Evolutionary conservation across 305 asterid genomes (phyloP).

Genomic region (Rubia balearica): DNA sequence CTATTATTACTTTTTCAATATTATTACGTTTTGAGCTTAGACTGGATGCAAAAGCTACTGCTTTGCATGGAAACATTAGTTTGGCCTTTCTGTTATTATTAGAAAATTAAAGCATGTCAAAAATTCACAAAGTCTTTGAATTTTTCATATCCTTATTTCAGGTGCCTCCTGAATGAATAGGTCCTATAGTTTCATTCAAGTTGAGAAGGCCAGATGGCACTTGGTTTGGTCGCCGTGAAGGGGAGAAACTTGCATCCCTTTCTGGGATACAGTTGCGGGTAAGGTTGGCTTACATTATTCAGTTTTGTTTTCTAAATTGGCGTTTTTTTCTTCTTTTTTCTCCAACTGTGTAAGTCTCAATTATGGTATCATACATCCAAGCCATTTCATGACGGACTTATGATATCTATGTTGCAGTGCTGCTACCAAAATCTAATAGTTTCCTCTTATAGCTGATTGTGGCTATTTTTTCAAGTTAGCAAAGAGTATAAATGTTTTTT

Average conservation of each 20-base stretch:
- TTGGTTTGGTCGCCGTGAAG: slow-evolving; percentile 94
- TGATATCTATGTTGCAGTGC: neutral
- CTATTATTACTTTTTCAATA: neutral
- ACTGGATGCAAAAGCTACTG: neutral
- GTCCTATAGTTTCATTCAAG: slow-evolving; percentile 80
- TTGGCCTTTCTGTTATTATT: neutral
- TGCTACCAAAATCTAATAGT: no score
- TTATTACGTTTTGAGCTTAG: neutral
- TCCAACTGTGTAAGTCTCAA: neutral
- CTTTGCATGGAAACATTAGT: neutral
- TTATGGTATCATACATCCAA: neutral
- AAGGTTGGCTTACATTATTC: slow-evolving; percentile 21
- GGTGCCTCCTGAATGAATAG: slow-evolving; percentile 42
- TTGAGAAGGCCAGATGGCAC: slow-evolving; percentile 81
- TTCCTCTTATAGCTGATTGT: neutral
- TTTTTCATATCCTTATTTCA: slow-evolving; percentile 26
- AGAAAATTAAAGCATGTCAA: neutral
- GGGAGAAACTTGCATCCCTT: slow-evolving; percentile 84
- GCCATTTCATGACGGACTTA: neutral
- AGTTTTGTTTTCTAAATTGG: neutral
- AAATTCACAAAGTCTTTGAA: neutral
- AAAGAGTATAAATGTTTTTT: neutral
- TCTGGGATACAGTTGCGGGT: slow-evolving; percentile 92
- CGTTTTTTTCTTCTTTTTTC: neutral
- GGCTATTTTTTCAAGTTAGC: neutral